Base-by-base conservation (phyloP, 768 basidiomycete genomes). In the Trametes cubensis region DNA sequence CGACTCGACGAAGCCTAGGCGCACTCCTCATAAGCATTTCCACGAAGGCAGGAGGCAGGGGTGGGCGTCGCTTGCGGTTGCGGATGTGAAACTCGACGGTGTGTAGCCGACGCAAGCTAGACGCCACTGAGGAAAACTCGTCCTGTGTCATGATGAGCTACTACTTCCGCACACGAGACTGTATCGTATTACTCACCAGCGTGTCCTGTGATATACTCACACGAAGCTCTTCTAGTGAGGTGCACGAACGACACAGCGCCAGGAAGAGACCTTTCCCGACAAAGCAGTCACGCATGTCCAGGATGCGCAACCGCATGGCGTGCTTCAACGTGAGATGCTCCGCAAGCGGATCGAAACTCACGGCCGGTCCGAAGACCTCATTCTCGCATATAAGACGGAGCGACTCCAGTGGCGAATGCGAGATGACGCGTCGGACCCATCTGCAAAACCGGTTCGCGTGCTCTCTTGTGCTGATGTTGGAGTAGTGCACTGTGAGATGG, bases 391-490 rank as follows among this genome's bases (percentile, higher is more conserved):
- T 34, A 3, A 81, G 62, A 17, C 61, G 67, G 7, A 82, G 60
- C 8, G 58, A 60, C 61, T 77, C 72, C 18, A 82, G 53, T 0
- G 77, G 73, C 0, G 81, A 75, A 20, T 66, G 63, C 0, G 71
- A 47, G 18, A 80, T 72, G 11, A 75, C 74, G 10, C 74, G 72
- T 15, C 76, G 73, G 25, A 80, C 71, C 81, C 81, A 83, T 50
- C 72, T 76, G 61, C 75, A 78, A 0, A 83, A 64, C 41, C 70
- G 65, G 21, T 66, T 60, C 3, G 72, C 74, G 28, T 78, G 71
- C 6, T 52, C 56, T 21, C 67, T 63, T 1, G 69, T 67, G 25
- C 52, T 45, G 0, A 69, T 52, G 38, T 63, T 58, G 10, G 64
- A 44, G 61, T 76, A 66, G 1, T 60, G 58, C 3, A 76, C 75